Evolutionary conservation across 495 filamentous ascomycete species (phyloP).

Genomic region (Xylaria curta): DNA sequence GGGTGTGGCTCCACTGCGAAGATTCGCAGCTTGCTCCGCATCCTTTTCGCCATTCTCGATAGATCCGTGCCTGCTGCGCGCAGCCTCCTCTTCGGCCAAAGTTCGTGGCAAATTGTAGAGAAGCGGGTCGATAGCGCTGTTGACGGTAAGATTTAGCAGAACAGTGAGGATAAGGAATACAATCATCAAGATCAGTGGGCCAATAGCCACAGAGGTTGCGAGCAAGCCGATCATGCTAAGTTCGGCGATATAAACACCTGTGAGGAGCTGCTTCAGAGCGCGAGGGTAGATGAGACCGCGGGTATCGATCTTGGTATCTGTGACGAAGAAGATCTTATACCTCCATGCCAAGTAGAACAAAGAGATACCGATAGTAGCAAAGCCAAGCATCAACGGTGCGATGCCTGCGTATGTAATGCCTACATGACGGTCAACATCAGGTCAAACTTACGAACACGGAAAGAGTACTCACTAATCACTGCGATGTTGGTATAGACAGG

Average conservation of each 20-base stretch:
- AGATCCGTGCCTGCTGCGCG: slow-evolving; percentile 36
- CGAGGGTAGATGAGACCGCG: slow-evolving; percentile 86
- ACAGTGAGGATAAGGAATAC: slow-evolving; percentile 79
- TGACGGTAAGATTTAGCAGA: slow-evolving; percentile 84
- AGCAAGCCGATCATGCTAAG: slow-evolving; percentile 92
- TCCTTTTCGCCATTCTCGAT: slow-evolving; percentile 43
- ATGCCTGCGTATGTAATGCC: slow-evolving; percentile 90
- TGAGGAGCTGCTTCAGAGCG: slow-evolving; percentile 89
- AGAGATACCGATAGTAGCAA: slow-evolving; percentile 80
- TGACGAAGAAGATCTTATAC: slow-evolving; percentile 94
- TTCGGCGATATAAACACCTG: slow-evolving; percentile 84
- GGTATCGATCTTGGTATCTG: slow-evolving; percentile 83
- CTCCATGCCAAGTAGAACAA: slow-evolving; percentile 93
- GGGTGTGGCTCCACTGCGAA: slow-evolving; percentile 30
- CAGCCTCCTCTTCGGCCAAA: slow-evolving; percentile 65
- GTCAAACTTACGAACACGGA: background rate
- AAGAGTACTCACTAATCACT: slow-evolving; percentile 70
- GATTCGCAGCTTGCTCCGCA: slow-evolving; percentile 34
- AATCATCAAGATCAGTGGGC: slow-evolving; percentile 84
- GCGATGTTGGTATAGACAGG: slow-evolving; percentile 85
- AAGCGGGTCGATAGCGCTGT: slow-evolving; percentile 77
- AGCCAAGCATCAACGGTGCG: slow-evolving; percentile 87
- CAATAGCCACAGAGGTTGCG: slow-evolving; percentile 70
- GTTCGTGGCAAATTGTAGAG: slow-evolving; percentile 78
- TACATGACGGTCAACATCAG: slow-evolving; percentile 35